phyloP scores from a whole-genome alignment of 164 flowering plant species.

The Tinospora cordifolia region DNA sequence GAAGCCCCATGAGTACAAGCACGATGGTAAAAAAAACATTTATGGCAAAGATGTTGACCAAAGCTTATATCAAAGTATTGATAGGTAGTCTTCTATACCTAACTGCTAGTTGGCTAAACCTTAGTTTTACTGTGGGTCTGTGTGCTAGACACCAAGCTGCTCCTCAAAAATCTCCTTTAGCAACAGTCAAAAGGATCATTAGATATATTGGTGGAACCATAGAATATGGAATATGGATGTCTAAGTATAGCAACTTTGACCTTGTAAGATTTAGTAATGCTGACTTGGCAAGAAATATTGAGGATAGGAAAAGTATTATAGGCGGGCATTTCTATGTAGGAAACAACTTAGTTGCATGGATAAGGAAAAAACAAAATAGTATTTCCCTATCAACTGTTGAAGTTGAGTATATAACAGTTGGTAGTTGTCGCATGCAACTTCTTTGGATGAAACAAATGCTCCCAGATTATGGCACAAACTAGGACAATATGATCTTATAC shows the following conservation, averaged over 20 bases:
- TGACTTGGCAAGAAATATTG: no score
- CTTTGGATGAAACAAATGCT: slow-evolving; percentile 7
- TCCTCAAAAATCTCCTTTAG: slow-evolving; percentile 6
- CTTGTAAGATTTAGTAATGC: not conserved
- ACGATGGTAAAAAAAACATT: no score
- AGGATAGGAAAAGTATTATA: no score
- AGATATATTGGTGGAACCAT: not conserved
- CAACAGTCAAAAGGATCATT: not conserved
- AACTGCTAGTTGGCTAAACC: no score
- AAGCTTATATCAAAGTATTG: no score
- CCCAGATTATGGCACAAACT: no score
- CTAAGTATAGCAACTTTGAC: not conserved
- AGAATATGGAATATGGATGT: not conserved
- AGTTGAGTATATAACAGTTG: slow-evolving; percentile 3
- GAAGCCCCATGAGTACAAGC: no score
- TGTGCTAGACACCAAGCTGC: slow-evolving; percentile 1
- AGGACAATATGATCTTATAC: not conserved
- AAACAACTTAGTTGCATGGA: no score
- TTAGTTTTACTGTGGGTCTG: not conserved
- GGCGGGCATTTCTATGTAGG: no score
- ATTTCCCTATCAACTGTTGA: slow-evolving; percentile 7
- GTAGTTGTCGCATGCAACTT: slow-evolving; percentile 6
- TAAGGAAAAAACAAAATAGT: not conserved
- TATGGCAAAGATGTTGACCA: no score
- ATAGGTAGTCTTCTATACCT: no score